Evolutionary conservation across 345 rosid species (phyloP), one percentile per base, ranked within the genome.

Genomic region (Salix koriyanagi): DNA sequence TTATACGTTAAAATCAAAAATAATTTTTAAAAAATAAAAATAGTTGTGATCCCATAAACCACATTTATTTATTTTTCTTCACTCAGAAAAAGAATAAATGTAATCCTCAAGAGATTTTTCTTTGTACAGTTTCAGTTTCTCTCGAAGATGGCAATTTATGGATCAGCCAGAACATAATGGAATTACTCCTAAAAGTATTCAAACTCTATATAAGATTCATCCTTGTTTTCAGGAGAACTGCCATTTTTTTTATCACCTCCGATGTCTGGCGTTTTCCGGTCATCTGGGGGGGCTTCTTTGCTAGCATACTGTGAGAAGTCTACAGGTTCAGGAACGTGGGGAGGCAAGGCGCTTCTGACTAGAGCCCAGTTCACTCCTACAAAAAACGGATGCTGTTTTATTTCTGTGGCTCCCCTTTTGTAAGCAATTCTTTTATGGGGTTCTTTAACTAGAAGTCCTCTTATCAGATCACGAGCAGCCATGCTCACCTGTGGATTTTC

Each of bases 301-400:
- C 72, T 70, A 0, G 86, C 89, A 32, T 80, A 92, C 41, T 83
- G 79, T 6, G 92, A 77, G 62, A 91, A 91, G 79, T 92, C 94
- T 34, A 91, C 85, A 0, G 94, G 90, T 21, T 92, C 95, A 13
- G 98, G 98, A 30, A 94, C 9, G 30, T 92, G 90, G 7, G 98
- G 97, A 60, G 98, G 98, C 85, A 80, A 65, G 3, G 97, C 95
- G 64, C 97, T 80, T 71, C 98, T 85, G 1, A 94, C 95, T 0
- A 94, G 79, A 34, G 98, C 98, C 98, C 97, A 94, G 42, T 91
- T 92, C 30, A 92, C 90, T 11, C 98, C 97, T 73, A 91, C 94
- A 65, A 94, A 94, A 73, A 94, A 94, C 0, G 97, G 94, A 66
- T 92, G 97, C 56, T 94, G 98, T 70, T 92, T 94, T 4, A 94